Base-by-base conservation (phyloP, 1,284 basidiomycete genomes). In the Garcileccinum viscosum region DNA sequence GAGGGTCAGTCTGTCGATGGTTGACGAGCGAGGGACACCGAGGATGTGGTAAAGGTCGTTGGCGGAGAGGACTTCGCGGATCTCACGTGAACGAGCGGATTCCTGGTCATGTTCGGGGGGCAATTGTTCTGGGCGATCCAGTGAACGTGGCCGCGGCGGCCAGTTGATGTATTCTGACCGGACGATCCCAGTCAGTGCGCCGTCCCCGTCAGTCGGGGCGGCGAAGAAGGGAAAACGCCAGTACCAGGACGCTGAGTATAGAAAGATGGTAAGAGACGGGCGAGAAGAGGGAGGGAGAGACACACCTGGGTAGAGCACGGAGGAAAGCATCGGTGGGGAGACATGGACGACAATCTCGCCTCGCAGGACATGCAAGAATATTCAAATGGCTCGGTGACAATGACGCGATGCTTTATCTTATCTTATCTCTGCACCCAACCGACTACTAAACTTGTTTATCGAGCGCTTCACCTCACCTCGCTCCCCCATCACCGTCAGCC, bases 401-500 rank as follows among this genome's bases (percentile, higher is more conserved):
- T 35, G 50, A 53, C 17, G 50, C 50, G 62, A 33, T 56, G 33
- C n/a, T 50, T n/a, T 62, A 42, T 62, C 62, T 75, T 76, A 78
- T 77, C 75, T 74, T 73, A 73, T 73, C 69, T 38, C 33, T 30
- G 83, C 87, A 15, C 82, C 85, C 40, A 95, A 76, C 30, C 73
- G 81, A 69, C 81, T 83, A 65, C 90, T 87, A 33, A 97, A 85
- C 76, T 80, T 87, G 68, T 82, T 81, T 56, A 90, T 86, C 50
- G 88, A 83, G 70, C 87, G 81, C 74, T 83, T 87, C 62, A 95
- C 89, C 78, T 95, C 93, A 19, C 94, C 94, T 44, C 91, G 84
- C 77, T 94, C 93, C 19, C 95, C 95, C 95, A 97, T 97, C 38
- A 93, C 86, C 7, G 94, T 97, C 77, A 96, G 74, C 64, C 86